These are phyloP conservation scores for Arthroderma sp. DNA, from an alignment of 2,329 filamentous ascomycete genomes.

Conservation along the genomic window DNA sequence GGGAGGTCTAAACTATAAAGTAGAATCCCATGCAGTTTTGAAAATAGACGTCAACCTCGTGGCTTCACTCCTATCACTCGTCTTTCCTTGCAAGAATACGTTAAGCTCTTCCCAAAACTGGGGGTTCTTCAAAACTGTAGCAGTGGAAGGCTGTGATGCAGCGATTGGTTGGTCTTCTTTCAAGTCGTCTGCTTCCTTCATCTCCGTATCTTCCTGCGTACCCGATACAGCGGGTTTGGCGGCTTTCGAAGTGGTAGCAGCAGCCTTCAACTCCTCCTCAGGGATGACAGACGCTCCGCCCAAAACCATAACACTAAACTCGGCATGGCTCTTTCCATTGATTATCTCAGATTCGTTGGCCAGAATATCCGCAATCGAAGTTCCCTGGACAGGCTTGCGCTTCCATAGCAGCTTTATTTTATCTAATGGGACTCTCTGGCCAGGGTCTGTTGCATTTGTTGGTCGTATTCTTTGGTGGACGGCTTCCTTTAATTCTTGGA, in stretches of 20 bases:
- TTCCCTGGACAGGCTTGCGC: slow-evolving; percentile 76
- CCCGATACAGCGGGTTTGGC: background rate
- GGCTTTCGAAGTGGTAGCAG: slow-evolving; percentile 20
- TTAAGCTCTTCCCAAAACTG: slow-evolving; percentile 81
- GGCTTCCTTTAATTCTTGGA: slow-evolving; percentile 64
- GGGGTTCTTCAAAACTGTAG: slow-evolving; percentile 38
- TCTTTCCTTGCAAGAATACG: slow-evolving; percentile 64
- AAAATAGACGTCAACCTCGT: slow-evolving; percentile 56
- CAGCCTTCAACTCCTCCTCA: slow-evolving; percentile 18
- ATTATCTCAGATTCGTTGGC: slow-evolving; percentile 40
- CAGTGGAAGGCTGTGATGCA: slow-evolving; percentile 34
- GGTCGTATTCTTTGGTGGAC: slow-evolving; percentile 48
- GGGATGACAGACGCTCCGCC: slow-evolving; percentile 48
- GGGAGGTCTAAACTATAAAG: slow-evolving; percentile 2
- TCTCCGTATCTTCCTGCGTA: slow-evolving; percentile 8
- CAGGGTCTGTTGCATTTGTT: slow-evolving; percentile 38
- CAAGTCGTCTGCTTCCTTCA: background rate
- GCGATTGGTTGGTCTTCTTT: slow-evolving; percentile 22
- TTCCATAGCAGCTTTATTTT: slow-evolving; percentile 79
- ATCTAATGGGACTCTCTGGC: slow-evolving; percentile 36
- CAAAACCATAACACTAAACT: slow-evolving; percentile 81
- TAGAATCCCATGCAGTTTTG: slow-evolving; percentile 52
- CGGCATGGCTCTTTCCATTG: slow-evolving; percentile 41
- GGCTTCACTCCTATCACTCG: slow-evolving; percentile 58
- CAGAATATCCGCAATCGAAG: slow-evolving; percentile 63